These are phyloP conservation scores for Syzygium malaccense DNA, from an alignment of 441 rosid genomes.

Conservation along the genomic window DNA sequence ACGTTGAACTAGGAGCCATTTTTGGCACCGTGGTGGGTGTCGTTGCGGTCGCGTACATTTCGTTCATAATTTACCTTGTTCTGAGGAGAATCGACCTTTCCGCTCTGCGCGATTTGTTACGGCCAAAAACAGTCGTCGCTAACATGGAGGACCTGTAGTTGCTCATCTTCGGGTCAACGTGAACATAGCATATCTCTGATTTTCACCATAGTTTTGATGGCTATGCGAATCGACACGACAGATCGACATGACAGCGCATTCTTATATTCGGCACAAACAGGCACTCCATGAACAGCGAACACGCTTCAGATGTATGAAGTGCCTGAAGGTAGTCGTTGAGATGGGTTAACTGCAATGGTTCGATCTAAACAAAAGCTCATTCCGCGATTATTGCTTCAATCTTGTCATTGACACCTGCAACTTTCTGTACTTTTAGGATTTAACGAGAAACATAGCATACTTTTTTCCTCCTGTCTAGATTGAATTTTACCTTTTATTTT, in stretches of 20 bases:
- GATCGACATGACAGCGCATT: background rate
- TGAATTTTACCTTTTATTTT: background rate
- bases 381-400: background rate
- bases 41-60: background rate
- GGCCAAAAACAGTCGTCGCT: background rate
- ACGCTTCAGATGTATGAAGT: background rate
- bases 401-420: background rate
- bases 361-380: background rate
- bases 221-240: background rate
- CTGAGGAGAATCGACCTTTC: background rate
- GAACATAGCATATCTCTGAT: background rate
- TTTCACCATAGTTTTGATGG: background rate
- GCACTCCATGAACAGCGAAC: background rate
- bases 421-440: background rate
- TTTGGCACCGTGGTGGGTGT: background rate
- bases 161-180: background rate
- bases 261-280: background rate
- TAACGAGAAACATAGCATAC: background rate
- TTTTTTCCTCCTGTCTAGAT: background rate
- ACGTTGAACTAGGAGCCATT: background rate
- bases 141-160: background rate
- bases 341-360: background rate
- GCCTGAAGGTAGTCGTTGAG: background rate
- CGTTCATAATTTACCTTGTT: constrained; percentile 4
- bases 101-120: background rate